Percentiles rank a stretch among this genome's conserved stretches.
phyloP scores from a whole-genome alignment of 306 rosid species.

The Gillenia trifoliata region DNA sequence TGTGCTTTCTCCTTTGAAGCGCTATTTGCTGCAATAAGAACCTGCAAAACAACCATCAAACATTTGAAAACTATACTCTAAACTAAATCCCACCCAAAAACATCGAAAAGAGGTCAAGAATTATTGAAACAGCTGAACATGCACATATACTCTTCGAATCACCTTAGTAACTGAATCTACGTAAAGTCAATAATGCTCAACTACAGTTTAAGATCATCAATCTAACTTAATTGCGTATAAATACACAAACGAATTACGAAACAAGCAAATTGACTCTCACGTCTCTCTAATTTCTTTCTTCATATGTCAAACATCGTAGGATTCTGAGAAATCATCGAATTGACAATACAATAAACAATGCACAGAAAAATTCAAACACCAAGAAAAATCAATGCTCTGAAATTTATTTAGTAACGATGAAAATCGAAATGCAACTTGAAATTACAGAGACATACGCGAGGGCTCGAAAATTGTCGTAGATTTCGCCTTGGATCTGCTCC shows the following conservation, averaged over 20 bases:
- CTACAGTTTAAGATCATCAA: background rate
- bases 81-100: background rate
- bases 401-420: background rate
- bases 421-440: background rate
- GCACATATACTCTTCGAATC: background rate
- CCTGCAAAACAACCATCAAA: constrained; percentile 42
- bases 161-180: background rate
- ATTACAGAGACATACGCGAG: constrained; percentile 57
- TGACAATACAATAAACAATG: background rate
- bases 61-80: constrained; percentile 20
- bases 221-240: background rate
- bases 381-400: background rate
- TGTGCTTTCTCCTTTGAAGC: constrained; percentile 94
- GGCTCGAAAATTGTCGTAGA: constrained; percentile 81
- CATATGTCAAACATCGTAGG: no score
- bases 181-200: background rate
- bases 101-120: background rate
- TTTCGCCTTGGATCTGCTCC: constrained; percentile 99
- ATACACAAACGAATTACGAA: background rate
- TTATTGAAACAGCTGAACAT: background rate
- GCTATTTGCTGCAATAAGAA: constrained; percentile 67
- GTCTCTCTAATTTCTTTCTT: background rate
- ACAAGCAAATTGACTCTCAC: background rate
- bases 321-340: background rate
- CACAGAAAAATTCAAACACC: background rate